A percentile compares a stretch with the other conserved stretches of the same genome.
phyloP scores from a whole-genome alignment of 805 yeast genomes.

The Candida endomychidarum region DNA sequence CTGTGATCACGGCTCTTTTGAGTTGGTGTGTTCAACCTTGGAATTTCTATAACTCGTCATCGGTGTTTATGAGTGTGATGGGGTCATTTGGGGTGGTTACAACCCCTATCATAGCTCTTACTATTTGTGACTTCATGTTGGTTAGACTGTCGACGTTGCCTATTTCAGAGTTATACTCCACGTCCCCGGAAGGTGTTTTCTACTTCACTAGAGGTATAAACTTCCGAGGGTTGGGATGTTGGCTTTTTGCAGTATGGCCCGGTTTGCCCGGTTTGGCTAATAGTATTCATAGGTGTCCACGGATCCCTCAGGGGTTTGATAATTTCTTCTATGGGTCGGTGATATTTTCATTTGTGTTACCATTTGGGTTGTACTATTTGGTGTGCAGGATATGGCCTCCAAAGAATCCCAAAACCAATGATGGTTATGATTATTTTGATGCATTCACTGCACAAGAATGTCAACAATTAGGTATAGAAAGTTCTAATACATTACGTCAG shows the following conservation, averaged over 20 bases:
- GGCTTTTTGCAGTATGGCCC: conserved; percentile 43
- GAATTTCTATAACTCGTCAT: conserved; percentile 21
- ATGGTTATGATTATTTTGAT: conserved; percentile 40
- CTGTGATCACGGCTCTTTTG: conserved; percentile 23
- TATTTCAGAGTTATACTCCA: conserved; percentile 41
- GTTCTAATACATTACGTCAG: too few relatives aligned
- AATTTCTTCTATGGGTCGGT: conserved; percentile 18
- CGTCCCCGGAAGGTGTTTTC: conserved; percentile 33
- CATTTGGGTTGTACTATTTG: conserved; percentile 33
- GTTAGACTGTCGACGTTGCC: conserved; percentile 38
- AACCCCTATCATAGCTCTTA: conserved; percentile 24
- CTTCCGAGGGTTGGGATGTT: conserved; percentile 40
- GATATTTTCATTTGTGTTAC: conserved; percentile 25
- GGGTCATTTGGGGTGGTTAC: conserved; percentile 19
- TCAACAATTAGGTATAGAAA: conserved; percentile 19
- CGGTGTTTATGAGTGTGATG: conserved; percentile 20
- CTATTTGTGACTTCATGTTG: conserved; percentile 38
- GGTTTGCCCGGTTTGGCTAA: conserved; percentile 50
- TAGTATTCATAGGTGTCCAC: conserved; percentile 22
- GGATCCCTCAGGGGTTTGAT: conserved; percentile 13
- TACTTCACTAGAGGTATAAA: conserved; percentile 46
- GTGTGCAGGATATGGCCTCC: conserved; percentile 8
- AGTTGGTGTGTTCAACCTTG: conserved; percentile 25
- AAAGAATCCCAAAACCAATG: conserved; percentile 31
- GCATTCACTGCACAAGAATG: conserved; percentile 39